These are phyloP conservation scores for Monosporascus sp. DNA, from an alignment of 2,329 filamentous ascomycete genomes.

Conservation along the genomic window DNA sequence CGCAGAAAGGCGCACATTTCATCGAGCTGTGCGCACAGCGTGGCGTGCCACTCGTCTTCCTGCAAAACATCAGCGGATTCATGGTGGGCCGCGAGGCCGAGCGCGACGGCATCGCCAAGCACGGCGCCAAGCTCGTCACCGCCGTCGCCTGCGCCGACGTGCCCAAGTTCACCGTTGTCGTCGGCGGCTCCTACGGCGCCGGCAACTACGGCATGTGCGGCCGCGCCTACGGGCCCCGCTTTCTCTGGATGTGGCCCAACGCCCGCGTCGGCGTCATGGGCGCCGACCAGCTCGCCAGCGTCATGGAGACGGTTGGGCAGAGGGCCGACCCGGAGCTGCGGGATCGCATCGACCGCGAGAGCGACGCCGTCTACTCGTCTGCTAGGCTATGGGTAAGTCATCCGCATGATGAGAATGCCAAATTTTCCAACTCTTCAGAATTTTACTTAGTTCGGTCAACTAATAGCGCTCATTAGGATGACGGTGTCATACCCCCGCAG, in stretches of 20 bases:
- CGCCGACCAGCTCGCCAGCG: conserved; percentile 79
- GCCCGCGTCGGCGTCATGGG: conserved; percentile 97
- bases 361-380: conserved; percentile 81
- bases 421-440: neutral
- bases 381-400: conserved; percentile 79
- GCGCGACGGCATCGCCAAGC: conserved; percentile 93
- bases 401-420: too few relatives aligned
- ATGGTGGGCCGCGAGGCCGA: conserved; percentile 96
- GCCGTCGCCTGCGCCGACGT: conserved; percentile 92
- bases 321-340: conserved; percentile 75
- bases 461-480: conserved; percentile 47
- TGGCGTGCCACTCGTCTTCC: conserved; percentile 82
- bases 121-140: conserved; percentile 93
- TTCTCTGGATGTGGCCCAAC: conserved; percentile 97
- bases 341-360: conserved; percentile 82
- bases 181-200: conserved; percentile 88
- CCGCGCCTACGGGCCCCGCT: conserved; percentile 82
- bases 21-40: conserved; percentile 91
- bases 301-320: conserved; percentile 93
- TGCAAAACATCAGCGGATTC: conserved; percentile 97
- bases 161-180: conserved; percentile 93
- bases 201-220: conserved; percentile 99
- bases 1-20: conserved; percentile 93
- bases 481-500: conserved; percentile 73
- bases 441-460: neutral